These are phyloP conservation scores for Chrysoporthe puriensis DNA, from an alignment of 2,329 filamentous ascomycete genomes.

Conservation along the genomic window DNA sequence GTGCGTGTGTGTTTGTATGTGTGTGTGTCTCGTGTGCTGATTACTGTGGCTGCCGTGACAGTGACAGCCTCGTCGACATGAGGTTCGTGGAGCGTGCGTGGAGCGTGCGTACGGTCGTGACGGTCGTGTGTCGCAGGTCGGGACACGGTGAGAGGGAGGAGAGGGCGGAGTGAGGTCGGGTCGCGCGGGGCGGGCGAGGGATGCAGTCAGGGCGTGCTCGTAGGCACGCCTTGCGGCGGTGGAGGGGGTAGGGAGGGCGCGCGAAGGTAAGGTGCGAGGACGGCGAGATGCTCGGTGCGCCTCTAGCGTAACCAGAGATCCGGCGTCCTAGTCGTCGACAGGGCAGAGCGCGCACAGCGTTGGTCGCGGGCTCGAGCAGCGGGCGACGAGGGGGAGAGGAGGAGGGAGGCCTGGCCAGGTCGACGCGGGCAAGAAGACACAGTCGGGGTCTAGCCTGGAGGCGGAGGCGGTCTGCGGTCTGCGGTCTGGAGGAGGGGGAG, in stretches of 20 bases:
- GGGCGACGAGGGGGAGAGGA: background rate
- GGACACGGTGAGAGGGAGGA: background rate
- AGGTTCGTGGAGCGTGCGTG: background rate
- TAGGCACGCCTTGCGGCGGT: background rate
- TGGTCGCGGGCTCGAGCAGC: background rate
- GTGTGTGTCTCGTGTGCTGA: conserved; percentile 9
- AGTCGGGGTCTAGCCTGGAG: background rate
- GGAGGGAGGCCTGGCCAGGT: background rate
- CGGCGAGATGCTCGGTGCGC: background rate
- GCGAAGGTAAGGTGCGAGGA: background rate
- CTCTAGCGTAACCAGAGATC: background rate
- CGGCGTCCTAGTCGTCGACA: too few species aligned
- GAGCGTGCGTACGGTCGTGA: background rate
- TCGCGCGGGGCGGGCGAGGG: background rate
- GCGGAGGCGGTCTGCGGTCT: background rate
- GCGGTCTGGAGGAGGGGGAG: background rate
- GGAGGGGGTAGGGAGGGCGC: background rate
- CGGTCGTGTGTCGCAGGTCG: conserved; percentile 1
- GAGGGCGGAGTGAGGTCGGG: background rate
- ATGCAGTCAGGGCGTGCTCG: background rate
- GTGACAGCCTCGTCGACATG: conserved; percentile 10
- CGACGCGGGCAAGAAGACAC: background rate
- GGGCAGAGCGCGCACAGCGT: background rate
- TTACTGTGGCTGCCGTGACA: conserved; percentile 11
- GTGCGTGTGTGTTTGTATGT: too few species aligned